phyloP scores from a whole-genome alignment of 1,284 basidiomycete species.

The Boletellus deceptivus region DNA sequence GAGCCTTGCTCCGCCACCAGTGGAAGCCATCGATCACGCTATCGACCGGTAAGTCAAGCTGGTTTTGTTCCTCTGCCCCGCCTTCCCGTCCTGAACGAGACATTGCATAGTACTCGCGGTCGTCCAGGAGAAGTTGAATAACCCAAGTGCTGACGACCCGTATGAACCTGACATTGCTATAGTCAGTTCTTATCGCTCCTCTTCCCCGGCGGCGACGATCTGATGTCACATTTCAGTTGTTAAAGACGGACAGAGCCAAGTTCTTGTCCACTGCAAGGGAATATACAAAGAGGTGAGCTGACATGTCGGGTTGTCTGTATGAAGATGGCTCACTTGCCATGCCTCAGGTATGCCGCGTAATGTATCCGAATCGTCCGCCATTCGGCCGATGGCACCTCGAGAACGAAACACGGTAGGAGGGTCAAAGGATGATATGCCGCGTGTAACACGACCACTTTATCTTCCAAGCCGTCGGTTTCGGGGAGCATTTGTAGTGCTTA shows the following conservation, averaged over 20 bases:
- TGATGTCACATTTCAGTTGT: conserved; percentile 40
- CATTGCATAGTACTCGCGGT: conserved; percentile 62
- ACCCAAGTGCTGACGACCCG: conserved; percentile 87
- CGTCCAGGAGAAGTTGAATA: conserved; percentile 84
- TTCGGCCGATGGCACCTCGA: conserved; percentile 13
- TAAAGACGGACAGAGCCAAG: conserved; percentile 71
- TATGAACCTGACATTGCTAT: conserved; percentile 83
- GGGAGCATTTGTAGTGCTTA: conserved; percentile 8
- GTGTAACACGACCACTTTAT: conserved; percentile 3
- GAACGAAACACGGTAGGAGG: neutral
- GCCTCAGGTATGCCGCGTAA: conserved; percentile 27
- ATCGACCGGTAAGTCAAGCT: conserved; percentile 54
- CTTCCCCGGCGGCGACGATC: neutral
- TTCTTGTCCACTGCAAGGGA: conserved; percentile 76
- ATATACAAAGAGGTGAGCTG: conserved; percentile 72
- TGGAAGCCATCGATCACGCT: conserved; percentile 90
- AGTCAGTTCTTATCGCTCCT: conserved; percentile 39
- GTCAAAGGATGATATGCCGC: neutral
- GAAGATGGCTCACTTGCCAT: neutral
- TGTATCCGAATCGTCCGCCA: neutral
- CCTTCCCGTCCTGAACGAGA: conserved; percentile 7
- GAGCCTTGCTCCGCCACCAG: conserved; percentile 37
- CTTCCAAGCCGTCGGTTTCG: neutral
- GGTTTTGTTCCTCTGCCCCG: neutral
- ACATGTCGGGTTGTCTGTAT: neutral